A percentile compares a stretch with the other conserved stretches of the same genome.
Evolutionary conservation across 108 stramenopile species (phyloP).

Genomic region (Stephanodiscus minutulus): DNA sequence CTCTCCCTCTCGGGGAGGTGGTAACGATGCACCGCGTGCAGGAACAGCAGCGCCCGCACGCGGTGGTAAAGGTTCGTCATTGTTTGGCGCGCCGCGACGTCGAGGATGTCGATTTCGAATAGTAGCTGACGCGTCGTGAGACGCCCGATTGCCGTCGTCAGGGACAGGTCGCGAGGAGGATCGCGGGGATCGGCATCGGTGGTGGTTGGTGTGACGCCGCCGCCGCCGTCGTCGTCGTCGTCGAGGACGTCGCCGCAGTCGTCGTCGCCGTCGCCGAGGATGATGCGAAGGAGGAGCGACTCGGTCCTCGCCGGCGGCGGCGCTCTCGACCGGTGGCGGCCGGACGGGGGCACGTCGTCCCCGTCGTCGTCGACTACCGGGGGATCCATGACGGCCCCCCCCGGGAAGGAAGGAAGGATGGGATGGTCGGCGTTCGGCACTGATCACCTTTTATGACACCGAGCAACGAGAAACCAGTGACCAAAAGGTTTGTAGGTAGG

Average conservation of each 20-base stretch:
- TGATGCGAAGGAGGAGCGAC: constrained; percentile 10
- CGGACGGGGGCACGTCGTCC: too few species aligned
- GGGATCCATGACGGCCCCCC: too few species aligned
- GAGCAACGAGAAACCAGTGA: too few species aligned
- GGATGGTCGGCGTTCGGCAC: too few species aligned
- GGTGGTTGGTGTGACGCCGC: background rate
- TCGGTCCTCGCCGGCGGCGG: too few species aligned
- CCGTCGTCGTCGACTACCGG: too few species aligned
- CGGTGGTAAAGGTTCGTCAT: constrained; percentile 39
- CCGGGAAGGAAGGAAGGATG: too few species aligned
- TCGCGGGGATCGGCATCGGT: too few species aligned
- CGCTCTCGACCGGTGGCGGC: too few species aligned
- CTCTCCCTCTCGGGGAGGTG: constrained; percentile 41
- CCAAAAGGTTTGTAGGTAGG: too few species aligned
- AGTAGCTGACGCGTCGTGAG: constrained; percentile 13
- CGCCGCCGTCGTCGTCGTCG: background rate
- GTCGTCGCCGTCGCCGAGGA: constrained; percentile 6
- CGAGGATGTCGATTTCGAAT: constrained; percentile 7
- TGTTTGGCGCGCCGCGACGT: background rate
- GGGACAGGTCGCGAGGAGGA: constrained; percentile 13
- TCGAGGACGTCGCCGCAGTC: background rate
- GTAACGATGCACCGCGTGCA: constrained; percentile 63
- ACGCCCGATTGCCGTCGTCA: constrained; percentile 10
- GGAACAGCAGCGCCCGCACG: constrained; percentile 48
- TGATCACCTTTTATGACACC: too few species aligned